Evolutionary conservation across 1,284 basidiomycete species (phyloP).

Genomic region (Cryptococcus amylolentus): DNA sequence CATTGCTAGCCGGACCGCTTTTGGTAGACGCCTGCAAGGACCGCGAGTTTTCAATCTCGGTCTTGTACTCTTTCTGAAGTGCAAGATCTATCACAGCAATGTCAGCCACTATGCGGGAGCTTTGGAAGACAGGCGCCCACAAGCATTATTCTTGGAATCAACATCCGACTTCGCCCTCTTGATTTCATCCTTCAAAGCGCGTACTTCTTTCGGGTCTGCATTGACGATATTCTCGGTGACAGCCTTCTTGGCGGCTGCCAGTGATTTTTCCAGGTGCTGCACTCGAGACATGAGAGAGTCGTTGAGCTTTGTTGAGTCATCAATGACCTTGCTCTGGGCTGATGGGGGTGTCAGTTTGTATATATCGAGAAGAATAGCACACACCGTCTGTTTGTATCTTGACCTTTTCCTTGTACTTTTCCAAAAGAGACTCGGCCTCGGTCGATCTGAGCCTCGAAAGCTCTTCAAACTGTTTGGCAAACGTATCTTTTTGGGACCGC

Average conservation of each 20-base stretch:
- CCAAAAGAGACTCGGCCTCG: constrained; percentile 31
- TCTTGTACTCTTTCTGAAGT: constrained; percentile 31
- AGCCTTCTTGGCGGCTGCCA: constrained; percentile 18
- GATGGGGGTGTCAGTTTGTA: background rate
- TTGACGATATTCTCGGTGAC: background rate
- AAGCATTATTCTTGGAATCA: constrained; percentile 38
- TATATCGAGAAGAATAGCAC: constrained; percentile 1
- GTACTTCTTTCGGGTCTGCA: constrained; percentile 35
- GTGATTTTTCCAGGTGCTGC: constrained; percentile 30
- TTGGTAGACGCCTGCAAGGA: constrained; percentile 24
- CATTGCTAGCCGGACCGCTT: constrained; percentile 6
- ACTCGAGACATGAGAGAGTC: constrained; percentile 37
- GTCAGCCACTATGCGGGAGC: background rate
- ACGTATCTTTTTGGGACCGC: constrained; percentile 34
- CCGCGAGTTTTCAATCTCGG: constrained; percentile 40
- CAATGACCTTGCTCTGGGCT: constrained; percentile 47
- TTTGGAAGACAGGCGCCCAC: background rate
- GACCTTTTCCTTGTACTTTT: constrained; percentile 39
- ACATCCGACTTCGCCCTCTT: constrained; percentile 25
- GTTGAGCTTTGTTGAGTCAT: constrained; percentile 32
- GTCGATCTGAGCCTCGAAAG: constrained; percentile 35
- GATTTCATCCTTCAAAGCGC: constrained; percentile 35
- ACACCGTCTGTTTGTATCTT: constrained; percentile 35
- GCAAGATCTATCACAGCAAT: constrained; percentile 14
- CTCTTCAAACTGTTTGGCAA: constrained; percentile 46